Evolutionary conservation across 306 rosid genomes (phyloP).

Genomic region (Leucaena leucocephala): DNA sequence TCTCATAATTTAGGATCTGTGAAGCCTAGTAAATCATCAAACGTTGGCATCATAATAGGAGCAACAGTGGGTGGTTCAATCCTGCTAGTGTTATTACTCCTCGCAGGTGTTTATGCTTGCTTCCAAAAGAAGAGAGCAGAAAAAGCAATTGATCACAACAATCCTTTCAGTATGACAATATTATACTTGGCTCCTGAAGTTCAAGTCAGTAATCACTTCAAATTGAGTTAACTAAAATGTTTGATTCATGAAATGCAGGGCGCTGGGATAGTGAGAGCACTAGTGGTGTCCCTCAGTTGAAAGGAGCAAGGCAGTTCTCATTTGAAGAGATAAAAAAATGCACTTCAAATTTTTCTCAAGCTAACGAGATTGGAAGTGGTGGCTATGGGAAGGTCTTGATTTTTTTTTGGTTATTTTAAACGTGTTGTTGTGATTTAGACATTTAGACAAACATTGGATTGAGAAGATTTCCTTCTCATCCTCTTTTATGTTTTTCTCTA

Average conservation of each 20-base stretch:
- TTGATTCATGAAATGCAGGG: slow-evolving; percentile 41
- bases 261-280: slow-evolving; percentile 45
- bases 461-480: not conserved
- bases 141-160: slow-evolving; percentile 42
- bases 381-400: slow-evolving; percentile 64
- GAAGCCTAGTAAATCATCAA: slow-evolving; percentile 40
- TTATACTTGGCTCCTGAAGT: slow-evolving; percentile 9
- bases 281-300: slow-evolving; percentile 49
- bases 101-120: slow-evolving; percentile 56
- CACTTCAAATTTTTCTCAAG: slow-evolving; percentile 54
- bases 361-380: slow-evolving; percentile 60
- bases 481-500: not conserved
- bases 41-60: slow-evolving; percentile 57
- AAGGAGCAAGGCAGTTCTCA: slow-evolving; percentile 59
- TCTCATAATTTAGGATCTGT: slow-evolving; percentile 16
- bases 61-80: slow-evolving; percentile 63
- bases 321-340: slow-evolving; percentile 58
- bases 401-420: not conserved
- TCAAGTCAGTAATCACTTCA: slow-evolving; percentile 4
- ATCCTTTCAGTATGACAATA: slow-evolving; percentile 49
- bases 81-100: slow-evolving; percentile 50
- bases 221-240: slow-evolving; percentile 20
- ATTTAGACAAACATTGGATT: not conserved
- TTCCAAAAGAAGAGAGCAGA: slow-evolving; percentile 54
- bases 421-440: not conserved